Evolutionary conservation across 2,329 filamentous ascomycete species (phyloP), one percentile per base, ranked within the genome.

Genomic region (Aspergillus unguis): DNA sequence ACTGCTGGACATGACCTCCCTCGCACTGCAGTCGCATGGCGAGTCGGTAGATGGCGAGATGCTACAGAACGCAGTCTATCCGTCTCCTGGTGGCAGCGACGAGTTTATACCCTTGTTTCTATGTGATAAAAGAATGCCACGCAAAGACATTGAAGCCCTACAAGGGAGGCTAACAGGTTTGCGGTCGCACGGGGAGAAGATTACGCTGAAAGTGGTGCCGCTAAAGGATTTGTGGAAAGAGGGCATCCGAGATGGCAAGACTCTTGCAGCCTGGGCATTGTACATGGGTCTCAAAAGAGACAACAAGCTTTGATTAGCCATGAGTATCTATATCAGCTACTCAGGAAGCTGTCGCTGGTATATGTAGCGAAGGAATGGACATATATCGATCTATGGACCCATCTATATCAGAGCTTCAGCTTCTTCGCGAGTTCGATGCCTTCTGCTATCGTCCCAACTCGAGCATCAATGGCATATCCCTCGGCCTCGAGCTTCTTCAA

Each of bases 381-480:
- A 50, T 51, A 42, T 51, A 51, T 45, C 35, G 36, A 17, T 51
- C 49, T 51, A 51, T 41, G 35, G 27, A 17, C 17, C 33, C 23
- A 44, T 42, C 43, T 38, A 36, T 31, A 47, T 60, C 42, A 62
- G 44, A 69, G 53, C 44, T 58, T 64, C 58, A 64, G 66, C 57
- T 69, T 71, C 74, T 84, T 87, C 23, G 86, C 86, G 57, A 90
- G 73, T 65, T 92, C 84, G 54, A 92, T 85, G 0, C 88, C 88
- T 69, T 92, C 88, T 0, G 88, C 89, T 42, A 92, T 71, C 4
- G 87, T 89, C 1, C 86, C 88, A 2, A 92, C 85, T 36, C 88
- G 78, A 5, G 88, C 88, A 70, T 94, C 89, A 59, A 94, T 88
- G 1, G 86, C 88, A 69, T 82, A 91, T 0, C 89, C 89, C 58